Evolutionary conservation across 768 basidiomycete species (phyloP).

Genomic region (Calocybe cyanea): DNA sequence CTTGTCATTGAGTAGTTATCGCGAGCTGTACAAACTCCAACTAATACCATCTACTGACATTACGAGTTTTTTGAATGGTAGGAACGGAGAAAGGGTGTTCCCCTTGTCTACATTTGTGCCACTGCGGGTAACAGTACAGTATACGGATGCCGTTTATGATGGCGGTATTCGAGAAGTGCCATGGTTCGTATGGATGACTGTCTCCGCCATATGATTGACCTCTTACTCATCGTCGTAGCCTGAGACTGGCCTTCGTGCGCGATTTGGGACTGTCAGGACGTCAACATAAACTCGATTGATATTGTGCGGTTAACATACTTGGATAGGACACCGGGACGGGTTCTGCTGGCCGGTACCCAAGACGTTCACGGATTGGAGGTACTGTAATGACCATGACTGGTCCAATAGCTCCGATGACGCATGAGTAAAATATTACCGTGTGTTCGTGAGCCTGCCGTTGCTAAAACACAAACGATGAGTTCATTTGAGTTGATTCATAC

Average conservation of each 20-base stretch:
- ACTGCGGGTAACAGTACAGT: too few species aligned
- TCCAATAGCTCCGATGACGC: constrained; percentile 69
- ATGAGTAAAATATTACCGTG: constrained; percentile 88
- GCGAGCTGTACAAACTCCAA: too few species aligned
- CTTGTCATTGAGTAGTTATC: too few species aligned
- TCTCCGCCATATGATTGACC: too few species aligned
- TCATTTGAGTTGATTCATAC: not conserved
- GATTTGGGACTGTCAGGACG: constrained; percentile 54
- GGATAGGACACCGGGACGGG: constrained; percentile 76
- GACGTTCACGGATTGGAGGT: constrained; percentile 73
- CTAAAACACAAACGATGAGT: constrained; percentile 33
- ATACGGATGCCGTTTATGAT: too few species aligned
- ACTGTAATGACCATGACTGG: constrained; percentile 70
- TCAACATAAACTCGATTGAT: not conserved
- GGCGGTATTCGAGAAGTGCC: too few species aligned
- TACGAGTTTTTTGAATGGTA: too few species aligned
- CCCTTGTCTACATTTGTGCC: too few species aligned
- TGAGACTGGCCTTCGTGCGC: constrained; percentile 60
- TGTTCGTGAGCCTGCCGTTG: constrained; percentile 90
- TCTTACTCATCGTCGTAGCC: constrained; percentile 68
- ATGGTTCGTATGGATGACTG: too few species aligned
- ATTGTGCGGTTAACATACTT: constrained; percentile 41
- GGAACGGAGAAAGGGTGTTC: too few species aligned
- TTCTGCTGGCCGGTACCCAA: constrained; percentile 71
- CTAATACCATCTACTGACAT: too few species aligned